phyloP scores from a whole-genome alignment of 2,329 filamentous ascomycete genomes.

The Colletotrichum incanum region DNA sequence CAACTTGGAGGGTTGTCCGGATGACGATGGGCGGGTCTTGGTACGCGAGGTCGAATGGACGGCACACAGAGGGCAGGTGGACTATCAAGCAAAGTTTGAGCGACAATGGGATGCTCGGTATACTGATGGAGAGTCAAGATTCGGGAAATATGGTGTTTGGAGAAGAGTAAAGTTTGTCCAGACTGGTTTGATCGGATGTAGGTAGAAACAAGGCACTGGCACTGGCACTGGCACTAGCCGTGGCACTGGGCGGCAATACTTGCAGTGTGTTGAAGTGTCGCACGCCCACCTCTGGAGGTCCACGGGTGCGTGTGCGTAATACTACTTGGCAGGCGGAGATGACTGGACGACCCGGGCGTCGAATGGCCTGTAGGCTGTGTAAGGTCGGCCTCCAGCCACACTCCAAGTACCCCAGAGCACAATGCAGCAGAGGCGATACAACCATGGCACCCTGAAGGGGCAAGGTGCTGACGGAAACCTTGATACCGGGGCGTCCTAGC shows the following conservation, averaged over 20 bases:
- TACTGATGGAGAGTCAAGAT: slow-evolving; percentile 1
- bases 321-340: slow-evolving; percentile 37
- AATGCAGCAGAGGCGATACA: not conserved
- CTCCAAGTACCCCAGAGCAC: not conserved
- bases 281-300: slow-evolving; percentile 14
- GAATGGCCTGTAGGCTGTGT: slow-evolving; percentile 4
- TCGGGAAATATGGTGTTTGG: not conserved
- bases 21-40: not conserved
- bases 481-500: not conserved
- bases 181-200: not conserved
- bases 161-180: slow-evolving; percentile 14
- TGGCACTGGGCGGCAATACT: slow-evolving; percentile 7
- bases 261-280: slow-evolving; percentile 21
- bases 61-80: not conserved
- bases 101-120: not conserved
- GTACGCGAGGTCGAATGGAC: not conserved
- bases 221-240: slow-evolving; percentile 3
- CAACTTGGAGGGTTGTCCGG: slow-evolving; percentile 1
- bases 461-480: not conserved
- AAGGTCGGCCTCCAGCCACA: not conserved
- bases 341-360: slow-evolving; percentile 3
- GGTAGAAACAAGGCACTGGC: slow-evolving; percentile 20
- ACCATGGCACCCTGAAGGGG: not conserved
- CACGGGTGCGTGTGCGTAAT: slow-evolving; percentile 39
- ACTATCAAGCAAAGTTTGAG: not conserved